Base-by-base conservation (phyloP, 768 basidiomycete species). In the Termitomyces sp. region DNA sequence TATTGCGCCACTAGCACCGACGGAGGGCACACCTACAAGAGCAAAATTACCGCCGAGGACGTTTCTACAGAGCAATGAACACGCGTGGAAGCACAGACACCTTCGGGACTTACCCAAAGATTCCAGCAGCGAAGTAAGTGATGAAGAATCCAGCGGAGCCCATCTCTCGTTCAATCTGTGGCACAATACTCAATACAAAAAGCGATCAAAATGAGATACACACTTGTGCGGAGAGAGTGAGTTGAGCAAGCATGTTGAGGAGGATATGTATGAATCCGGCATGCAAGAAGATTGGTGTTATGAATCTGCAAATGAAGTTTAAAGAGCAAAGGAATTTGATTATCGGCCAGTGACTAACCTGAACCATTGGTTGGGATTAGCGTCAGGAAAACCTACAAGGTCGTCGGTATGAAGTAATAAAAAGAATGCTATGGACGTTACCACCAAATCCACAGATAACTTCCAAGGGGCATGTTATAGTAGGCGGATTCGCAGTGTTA, bases 181-280 rank as follows among this genome's bases (percentile, higher is more conserved):
- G n/a, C 9, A 22, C 37, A 16, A 27, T 33, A 33, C 6, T 49
- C 31, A 57, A n/a, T 22, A 39, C 34, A 33, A 11, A 3, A 20
- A n/a, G 7, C 11, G 44, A 6, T 42, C 1, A 33, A 15, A 4
- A 30, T 34, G 16, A 56, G 33, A 31, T 30, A 33, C 31, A 66
- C 68, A 90, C 92, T 73, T 91, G 87, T 37, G 88, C 90, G 7
- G 88, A 89, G n/a, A 90, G 75, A 0, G 82, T 84, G 58, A 90
- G 70, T 65, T 96, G 95, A 15, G 88, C 95, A 31, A 95, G 69
- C 87, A 98, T 89, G 69, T 99, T 99, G 60, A 99, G 68, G 4
- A 88, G 63, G 37, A 96, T 78, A 69, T 99, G 96, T n/a, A 99
- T 78, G 58, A 99, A 78, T n/a, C 96, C 96, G 12, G 93, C 97